Base-by-base conservation (phyloP, 345 rosid genomes). In the Raphanus sativus region DNA sequence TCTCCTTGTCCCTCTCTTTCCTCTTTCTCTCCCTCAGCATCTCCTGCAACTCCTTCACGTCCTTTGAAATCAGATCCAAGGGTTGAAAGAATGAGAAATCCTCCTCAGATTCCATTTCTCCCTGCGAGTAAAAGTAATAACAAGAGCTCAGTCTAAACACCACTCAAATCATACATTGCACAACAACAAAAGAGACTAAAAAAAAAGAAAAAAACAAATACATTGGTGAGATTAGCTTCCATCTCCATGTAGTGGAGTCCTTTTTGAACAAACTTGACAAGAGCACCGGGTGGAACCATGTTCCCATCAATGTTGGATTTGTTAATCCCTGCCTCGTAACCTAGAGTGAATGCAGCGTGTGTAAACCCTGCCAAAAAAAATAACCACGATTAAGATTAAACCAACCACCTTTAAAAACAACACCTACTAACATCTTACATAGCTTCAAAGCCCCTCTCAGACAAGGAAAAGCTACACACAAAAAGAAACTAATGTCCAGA, bases 81-180 rank as follows among this genome's bases (percentile, higher is more conserved):
- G 99, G 99, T 84, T 95, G 96, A 79, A 95, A 85, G 80, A 95
- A 89, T 17, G 97, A 92, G 85, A 95, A 95, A 85, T 95, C 99
- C 80, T 92, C 99, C 40, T 95, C 98, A 75, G 84, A 83, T 71
- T 89, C 98, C 50, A 75, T 86, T 80, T 92, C 96, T 63, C 83
- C 80, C 99, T 95, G 90, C 77, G 45, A 34, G 58, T 13, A 33
- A 28, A 45, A 60, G 11, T 5, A 5, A 26, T 24, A n/a, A 74
- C 40, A 69, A 36, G 11, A 68, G 16, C 13, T 69, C 33, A 69
- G 40, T 30, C 68, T 3, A 40, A 55, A 33, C 62, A 78, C 12
- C 17, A 54, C 62, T 38, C 45, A 38, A 38, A 38, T 38, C 10
- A 38, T 10, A 38, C 45, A 38, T 3, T 38, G 13, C 45, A 9